A percentile compares a stretch with the other conserved stretches of the same genome.
Conservation (phyloP, 306 rosid species). For the Cucurbita ficifolia region DNA sequence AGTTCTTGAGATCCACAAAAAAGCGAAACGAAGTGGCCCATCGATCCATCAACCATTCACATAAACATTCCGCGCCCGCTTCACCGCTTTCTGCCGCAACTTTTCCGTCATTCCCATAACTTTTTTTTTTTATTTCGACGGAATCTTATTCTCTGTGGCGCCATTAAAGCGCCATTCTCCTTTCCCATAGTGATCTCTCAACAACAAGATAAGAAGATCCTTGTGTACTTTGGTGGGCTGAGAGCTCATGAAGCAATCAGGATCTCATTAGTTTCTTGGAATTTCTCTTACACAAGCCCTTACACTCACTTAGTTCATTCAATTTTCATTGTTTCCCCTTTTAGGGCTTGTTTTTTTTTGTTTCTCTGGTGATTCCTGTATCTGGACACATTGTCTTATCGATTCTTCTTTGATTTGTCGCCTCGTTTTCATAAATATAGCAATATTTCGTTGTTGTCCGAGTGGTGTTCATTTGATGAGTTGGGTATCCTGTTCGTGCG, state of each 20-base stretch:
- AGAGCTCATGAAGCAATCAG: background rate
- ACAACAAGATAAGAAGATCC: background rate
- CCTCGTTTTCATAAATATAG: background rate
- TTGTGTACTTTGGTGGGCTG: background rate
- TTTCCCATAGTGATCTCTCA: background rate
- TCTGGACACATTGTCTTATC: background rate
- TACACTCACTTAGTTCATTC: background rate
- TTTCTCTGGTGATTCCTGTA: background rate
- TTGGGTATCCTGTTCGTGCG: background rate
- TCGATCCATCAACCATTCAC: background rate
- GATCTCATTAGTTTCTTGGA: background rate
- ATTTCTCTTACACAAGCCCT: background rate
- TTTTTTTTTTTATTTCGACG: no score
- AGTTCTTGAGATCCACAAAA: background rate
- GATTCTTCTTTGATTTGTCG: background rate
- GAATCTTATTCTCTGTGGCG: background rate
- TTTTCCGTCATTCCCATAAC: background rate
- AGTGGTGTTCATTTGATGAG: background rate
- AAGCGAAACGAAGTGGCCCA: background rate
- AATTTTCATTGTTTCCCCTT: background rate
- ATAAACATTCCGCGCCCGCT: background rate
- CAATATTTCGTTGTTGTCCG: background rate
- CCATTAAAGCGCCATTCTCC: background rate
- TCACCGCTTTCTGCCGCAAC: background rate
- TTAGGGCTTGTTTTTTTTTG: background rate